Conservation (phyloP, 2,329 filamentous ascomycete species). For the Aspergillus sp. region DNA sequence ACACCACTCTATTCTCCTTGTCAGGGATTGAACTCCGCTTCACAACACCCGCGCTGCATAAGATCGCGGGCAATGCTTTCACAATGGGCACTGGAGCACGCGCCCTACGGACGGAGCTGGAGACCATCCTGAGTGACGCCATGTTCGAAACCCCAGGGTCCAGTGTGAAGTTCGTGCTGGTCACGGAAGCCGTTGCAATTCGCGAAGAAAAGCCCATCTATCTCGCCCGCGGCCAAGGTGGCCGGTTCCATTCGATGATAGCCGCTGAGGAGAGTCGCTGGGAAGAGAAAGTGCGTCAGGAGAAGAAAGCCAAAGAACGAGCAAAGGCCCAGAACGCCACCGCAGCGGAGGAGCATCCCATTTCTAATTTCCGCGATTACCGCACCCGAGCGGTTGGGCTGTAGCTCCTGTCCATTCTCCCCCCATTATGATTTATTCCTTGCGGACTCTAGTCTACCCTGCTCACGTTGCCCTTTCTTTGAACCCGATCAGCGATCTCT, state of each 20-base stretch:
- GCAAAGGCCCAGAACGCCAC: conserved; percentile 18
- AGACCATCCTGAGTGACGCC: conserved; percentile 72
- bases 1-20: conserved; percentile 81
- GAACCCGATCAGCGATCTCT: too few species aligned
- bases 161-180: conserved; percentile 67
- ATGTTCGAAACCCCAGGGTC: conserved; percentile 75
- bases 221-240: conserved; percentile 51
- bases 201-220: conserved; percentile 58
- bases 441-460: too few species aligned
- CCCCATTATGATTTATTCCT: background rate
- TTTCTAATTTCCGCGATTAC: conserved; percentile 46
- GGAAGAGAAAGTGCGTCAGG: conserved; percentile 41
- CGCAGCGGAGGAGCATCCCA: conserved; percentile 12
- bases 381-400: conserved; percentile 36
- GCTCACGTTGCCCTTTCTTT: too few species aligned
- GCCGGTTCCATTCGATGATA: conserved; percentile 51
- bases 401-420: conserved; percentile 1
- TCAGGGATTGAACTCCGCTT: conserved; percentile 76
- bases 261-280: conserved; percentile 51
- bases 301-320: conserved; percentile 29
- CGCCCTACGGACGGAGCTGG: conserved; percentile 77
- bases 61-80: conserved; percentile 71
- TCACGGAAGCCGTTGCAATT: conserved; percentile 67
- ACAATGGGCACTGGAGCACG: conserved; percentile 76
- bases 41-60: conserved; percentile 75